Conservation (phyloP, 2,329 filamentous ascomycete genomes). For the Fusarium nematophilum region DNA sequence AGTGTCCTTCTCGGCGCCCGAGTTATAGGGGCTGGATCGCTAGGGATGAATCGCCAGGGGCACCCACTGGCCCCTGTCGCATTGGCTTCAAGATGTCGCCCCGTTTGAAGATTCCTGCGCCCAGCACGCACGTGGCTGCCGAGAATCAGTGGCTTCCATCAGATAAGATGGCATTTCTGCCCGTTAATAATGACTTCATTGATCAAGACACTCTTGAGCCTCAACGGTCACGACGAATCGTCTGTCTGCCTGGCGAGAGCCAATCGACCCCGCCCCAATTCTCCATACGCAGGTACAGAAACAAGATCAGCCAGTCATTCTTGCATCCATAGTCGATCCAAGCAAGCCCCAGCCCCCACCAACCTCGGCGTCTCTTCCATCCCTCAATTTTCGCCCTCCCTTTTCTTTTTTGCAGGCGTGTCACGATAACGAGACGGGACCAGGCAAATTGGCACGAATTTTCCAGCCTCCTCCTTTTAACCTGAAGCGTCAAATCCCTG, state of each 20-base stretch:
- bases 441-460: background rate
- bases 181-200: too few relatives aligned
- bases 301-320: conserved; percentile 4
- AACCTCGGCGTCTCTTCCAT: too few relatives aligned
- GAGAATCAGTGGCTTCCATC: too few relatives aligned
- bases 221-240: too few relatives aligned
- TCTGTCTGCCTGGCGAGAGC: background rate
- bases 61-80: too few relatives aligned
- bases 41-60: too few relatives aligned
- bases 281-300: conserved; percentile 37
- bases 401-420: background rate
- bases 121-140: too few relatives aligned
- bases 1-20: conserved; percentile 23
- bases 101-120: too few relatives aligned
- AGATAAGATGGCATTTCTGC: too few relatives aligned
- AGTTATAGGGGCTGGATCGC: conserved; percentile 23
- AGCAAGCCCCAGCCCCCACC: conserved; percentile 24
- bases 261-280: conserved; percentile 21
- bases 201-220: too few relatives aligned
- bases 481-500: too few relatives aligned
- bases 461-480: conserved; percentile 12
- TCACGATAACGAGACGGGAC: conserved; percentile 14
- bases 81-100: too few relatives aligned
- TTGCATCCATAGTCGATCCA: conserved; percentile 18
- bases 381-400: background rate